Conservation (phyloP, 345 rosid genomes). For the Tarenaya hassleriana region DNA sequence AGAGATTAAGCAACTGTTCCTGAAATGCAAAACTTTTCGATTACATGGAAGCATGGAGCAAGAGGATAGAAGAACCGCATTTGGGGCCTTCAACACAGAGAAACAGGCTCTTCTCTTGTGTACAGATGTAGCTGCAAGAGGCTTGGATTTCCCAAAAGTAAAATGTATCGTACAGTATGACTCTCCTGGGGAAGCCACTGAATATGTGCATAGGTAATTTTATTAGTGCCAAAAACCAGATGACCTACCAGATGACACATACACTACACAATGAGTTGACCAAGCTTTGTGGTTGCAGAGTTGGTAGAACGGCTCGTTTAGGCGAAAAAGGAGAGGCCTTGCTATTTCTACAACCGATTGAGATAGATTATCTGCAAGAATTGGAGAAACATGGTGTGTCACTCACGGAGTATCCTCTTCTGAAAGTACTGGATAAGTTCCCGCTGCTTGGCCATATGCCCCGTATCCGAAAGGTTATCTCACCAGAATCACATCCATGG, state of each 20-base stretch:
- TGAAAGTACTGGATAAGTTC: conserved; percentile 66
- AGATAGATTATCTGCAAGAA: conserved; percentile 70
- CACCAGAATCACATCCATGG: conserved; percentile 75
- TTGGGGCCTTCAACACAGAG: conserved; percentile 69
- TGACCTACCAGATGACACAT: neutral
- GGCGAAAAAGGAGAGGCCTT: conserved; percentile 89
- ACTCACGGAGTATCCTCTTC: conserved; percentile 66
- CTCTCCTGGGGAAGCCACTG: conserved; percentile 98
- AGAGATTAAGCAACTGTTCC: conserved; percentile 42
- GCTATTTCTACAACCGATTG: conserved; percentile 81
- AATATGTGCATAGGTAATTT: conserved; percentile 87
- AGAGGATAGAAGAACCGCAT: conserved; percentile 70
- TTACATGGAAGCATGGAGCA: conserved; percentile 96
- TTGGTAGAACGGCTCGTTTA: conserved; percentile 92
- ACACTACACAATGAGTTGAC: neutral
- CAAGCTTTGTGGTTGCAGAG: conserved; percentile 46
- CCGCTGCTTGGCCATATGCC: conserved; percentile 44
- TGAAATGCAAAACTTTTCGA: conserved; percentile 61
- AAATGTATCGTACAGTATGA: conserved; percentile 91
- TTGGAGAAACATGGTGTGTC: conserved; percentile 82
- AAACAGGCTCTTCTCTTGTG: conserved; percentile 75
- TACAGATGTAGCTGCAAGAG: conserved; percentile 91
- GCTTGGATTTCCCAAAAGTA: conserved; percentile 90
- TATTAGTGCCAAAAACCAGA: neutral
- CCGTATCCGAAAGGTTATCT: conserved; percentile 39